Percentiles rank a stretch among this genome's conserved stretches.
Evolutionary conservation across 2,329 filamentous ascomycete species (phyloP).

Genomic region (Microcyclospora pomicola): DNA sequence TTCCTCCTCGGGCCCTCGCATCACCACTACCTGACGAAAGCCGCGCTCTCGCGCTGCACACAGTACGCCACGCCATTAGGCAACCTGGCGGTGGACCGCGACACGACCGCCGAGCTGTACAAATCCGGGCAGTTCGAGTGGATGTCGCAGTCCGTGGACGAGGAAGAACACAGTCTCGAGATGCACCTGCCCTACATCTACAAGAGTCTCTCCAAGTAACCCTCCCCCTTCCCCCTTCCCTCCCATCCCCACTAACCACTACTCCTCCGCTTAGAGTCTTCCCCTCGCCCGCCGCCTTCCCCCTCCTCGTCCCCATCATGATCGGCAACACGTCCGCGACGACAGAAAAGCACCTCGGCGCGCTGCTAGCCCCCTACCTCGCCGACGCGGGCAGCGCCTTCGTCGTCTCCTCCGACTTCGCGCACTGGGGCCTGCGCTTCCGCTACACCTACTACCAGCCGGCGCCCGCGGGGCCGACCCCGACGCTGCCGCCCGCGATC

Average conservation of each 20-base stretch:
- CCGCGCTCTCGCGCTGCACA: slow-evolving; percentile 60
- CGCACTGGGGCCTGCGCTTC: slow-evolving; percentile 84
- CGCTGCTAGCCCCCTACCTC: slow-evolving; percentile 64
- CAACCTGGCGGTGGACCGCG: slow-evolving; percentile 49
- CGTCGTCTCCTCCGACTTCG: slow-evolving; percentile 89
- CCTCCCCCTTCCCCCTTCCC: not conserved
- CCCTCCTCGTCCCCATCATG: slow-evolving; percentile 71
- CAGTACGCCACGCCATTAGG: slow-evolving; percentile 65
- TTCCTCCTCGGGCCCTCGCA: slow-evolving; percentile 92
- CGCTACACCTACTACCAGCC: slow-evolving; percentile 67
- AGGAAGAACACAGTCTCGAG: slow-evolving; percentile 83
- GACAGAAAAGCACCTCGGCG: slow-evolving; percentile 56
- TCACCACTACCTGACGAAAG: slow-evolving; percentile 63
- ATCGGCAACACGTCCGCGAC: slow-evolving; percentile 57
- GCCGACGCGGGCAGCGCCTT: slow-evolving; percentile 64
- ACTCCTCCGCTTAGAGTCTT: too few species aligned
- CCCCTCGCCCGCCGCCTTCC: slow-evolving; percentile 40
- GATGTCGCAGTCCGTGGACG: slow-evolving; percentile 55
- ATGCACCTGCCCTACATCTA: slow-evolving; percentile 94
- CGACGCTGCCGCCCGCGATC: slow-evolving; percentile 18
- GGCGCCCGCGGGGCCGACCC: slow-evolving; percentile 20
- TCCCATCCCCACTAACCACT: too few species aligned
- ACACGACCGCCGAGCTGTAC: slow-evolving; percentile 39
- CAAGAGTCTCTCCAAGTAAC: slow-evolving; percentile 49
- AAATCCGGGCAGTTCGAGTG: slow-evolving; percentile 43